Base-by-base conservation (phyloP, 768 basidiomycete species). In the Phylloporus sp. region DNA sequence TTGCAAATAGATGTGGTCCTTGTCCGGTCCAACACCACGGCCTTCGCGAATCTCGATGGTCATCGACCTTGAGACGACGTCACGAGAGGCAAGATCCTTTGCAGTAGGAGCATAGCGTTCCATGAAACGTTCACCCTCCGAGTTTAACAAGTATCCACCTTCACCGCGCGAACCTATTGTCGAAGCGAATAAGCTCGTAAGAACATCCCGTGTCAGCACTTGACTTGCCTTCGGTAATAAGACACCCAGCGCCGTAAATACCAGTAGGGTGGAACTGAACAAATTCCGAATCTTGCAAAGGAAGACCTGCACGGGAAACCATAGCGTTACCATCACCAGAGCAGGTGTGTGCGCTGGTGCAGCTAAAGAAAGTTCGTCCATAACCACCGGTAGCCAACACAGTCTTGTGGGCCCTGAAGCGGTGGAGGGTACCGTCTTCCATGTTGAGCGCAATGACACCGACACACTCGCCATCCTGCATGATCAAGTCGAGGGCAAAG, bases 201-300 rank as follows among this genome's bases (percentile, higher is more conserved):
- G 27, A 27, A 40, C 42, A 23, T 46, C 21, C 48, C 18, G 10
- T 33, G 40, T 15, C 40, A 42, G 18, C 24, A 21, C 22, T 5
- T 27, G 20, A 61, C 69, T 44, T 52, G 89, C 93, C 94, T 77
- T 98, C 95, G 11, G 95, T 98, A 65, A 99, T 99, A 56, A 99
- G 78, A 71, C 96, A 99, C 38, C 96, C 96, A 59, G 96, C 95
- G 56, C 96, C 96, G 65, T 98, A 99, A 61, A 99, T 98, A 70
- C 96, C 96, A 37, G 96, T 98, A 3, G 96, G 96, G 69, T 98
- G 96, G 90, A 99, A 99, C 67, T 99, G 96, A n/a, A 98, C 94
- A 65, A 99, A 99, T 70, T 99, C 96, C 50, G 87, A 69, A 71
- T 99, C 96, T 72, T 98, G 96, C 35, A 98, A 76, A 44, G 96